Evolutionary conservation across 1,284 basidiomycete genomes (phyloP), one percentile per base, ranked within the genome.

Genomic region (Puccinia coronata): DNA sequence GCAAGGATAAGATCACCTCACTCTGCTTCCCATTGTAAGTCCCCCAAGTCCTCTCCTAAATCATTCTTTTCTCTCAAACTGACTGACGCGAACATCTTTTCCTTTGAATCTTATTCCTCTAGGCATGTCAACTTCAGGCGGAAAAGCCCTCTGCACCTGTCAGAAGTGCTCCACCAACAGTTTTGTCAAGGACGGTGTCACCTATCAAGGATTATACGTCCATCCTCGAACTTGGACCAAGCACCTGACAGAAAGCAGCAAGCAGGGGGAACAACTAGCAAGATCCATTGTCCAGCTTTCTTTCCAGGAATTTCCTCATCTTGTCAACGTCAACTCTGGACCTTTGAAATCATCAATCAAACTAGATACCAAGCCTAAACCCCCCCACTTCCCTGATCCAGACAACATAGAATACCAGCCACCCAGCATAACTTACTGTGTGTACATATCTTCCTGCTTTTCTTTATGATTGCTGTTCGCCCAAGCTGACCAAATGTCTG

Each of bases 191-290:
- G 71, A 73, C 8, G 71, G 71, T 4, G 34, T 53, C 49, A 55
- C 34, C 11, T 14, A 34, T 14, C 41, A 18, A 34, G 71, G 71
- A 53, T 6, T 57, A 4, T 73, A 53, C 34, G 31, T 73, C 3
- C 71, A 73, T 55, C 71, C 71, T n/a, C 43, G 71, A n/a, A 73
- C 71, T 53, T n/a, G 49, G 12, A 14, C 8, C 5, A 73, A 55
- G 9, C 71, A 73, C 23, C 51, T 25, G 20, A 5, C 25, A 9
- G 51, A 73, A 55, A 55, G 14, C 28, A 47, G 47, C 67, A 39
- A 67, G 31, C 2, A 47, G 8, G 34, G 16, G 16, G 67, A 69
- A 2, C 5, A 61, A 61, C 28, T 61, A 12, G 28, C 59, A 2
- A 36, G 18, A 5, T 61, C 59, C 2, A 28, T 61, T 14, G 16